Base-by-base conservation (phyloP, 371 early-diverging fungal species). In the Lichtheimia hyalospora region DNA sequence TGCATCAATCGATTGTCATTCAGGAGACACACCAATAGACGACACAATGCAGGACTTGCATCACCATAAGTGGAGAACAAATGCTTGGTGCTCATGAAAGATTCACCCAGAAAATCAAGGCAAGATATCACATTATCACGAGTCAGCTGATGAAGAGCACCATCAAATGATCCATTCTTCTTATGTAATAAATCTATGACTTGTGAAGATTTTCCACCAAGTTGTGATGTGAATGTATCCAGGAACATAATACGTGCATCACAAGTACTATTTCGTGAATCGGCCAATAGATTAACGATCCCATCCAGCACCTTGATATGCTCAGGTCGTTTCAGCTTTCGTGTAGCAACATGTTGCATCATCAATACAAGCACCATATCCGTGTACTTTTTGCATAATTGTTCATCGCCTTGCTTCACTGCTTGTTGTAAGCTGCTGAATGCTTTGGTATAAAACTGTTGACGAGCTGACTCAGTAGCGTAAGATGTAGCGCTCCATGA, bases 381-480 rank as follows among this genome's bases (percentile, higher is more conserved):
- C n/a, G 18, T 34, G 20, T 54, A 51, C 27, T 54, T 20, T 34
- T 6, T 49, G 28, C 34, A 42, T 27, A 55, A 21, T 3, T 39
- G 20, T 24, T 54, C 56, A 25, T 41, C 14, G 1, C 15, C 15
- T 42, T 44, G 24, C 3, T 25, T 6, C 8, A 54, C 49, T 2
- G 25, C 41, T 43, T 46, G 43, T 20, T 61, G 50, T 3, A 61
- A 18, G 12, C 25, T 23, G 6, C 5, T 16, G 39, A 61, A 61
- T 41, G 48, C 15, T 20, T 39, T 18, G 27, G n/a, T 16, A 25
- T 63, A 63, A n/a, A 54, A 42, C 4, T 21, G 20, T 16, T 44
- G 41, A 8, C 58, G 63, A 3, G 39, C 40, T 34, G 50, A 14
- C 3, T 63, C 58, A 13, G 24, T 63, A 18, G 58, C 58, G 49